Conservation (phyloP, 257 asterid genomes). For the Scutellaria barbata region DNA sequence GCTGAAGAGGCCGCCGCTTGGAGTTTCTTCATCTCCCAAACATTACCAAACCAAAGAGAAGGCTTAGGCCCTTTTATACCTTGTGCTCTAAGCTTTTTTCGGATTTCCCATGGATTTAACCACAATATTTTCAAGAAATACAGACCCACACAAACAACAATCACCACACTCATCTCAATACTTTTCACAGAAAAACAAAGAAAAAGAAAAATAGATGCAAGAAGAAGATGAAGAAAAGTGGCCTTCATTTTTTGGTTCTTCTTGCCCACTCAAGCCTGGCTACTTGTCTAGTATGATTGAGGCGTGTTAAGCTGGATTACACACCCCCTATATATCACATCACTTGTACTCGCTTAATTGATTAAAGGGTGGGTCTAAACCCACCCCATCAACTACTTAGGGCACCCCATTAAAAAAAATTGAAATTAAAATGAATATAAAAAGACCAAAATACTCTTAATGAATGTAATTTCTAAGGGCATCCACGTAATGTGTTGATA, state of each 20-base stretch:
- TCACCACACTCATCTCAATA: neutral
- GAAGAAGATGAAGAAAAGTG: constrained; percentile 26
- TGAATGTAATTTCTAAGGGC: no score
- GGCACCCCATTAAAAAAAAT: no score
- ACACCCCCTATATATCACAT: no score
- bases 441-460: no score
- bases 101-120: constrained; percentile 46
- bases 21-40: constrained; percentile 72
- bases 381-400: no score
- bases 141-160: constrained; percentile 30
- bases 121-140: constrained; percentile 43
- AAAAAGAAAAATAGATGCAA: constrained; percentile 5
- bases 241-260: constrained; percentile 47
- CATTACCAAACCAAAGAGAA: constrained; percentile 60
- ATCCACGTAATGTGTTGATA: no score
- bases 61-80: constrained; percentile 84
- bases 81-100: constrained; percentile 64
- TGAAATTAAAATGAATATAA: no score
- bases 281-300: no score
- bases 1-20: constrained; percentile 46
- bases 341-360: no score
- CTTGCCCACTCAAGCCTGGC: neutral
- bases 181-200: constrained; percentile 8
- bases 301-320: no score
- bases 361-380: no score